Conservation (phyloP, 2,329 filamentous ascomycete species). For the Xylaria arbuscula region DNA sequence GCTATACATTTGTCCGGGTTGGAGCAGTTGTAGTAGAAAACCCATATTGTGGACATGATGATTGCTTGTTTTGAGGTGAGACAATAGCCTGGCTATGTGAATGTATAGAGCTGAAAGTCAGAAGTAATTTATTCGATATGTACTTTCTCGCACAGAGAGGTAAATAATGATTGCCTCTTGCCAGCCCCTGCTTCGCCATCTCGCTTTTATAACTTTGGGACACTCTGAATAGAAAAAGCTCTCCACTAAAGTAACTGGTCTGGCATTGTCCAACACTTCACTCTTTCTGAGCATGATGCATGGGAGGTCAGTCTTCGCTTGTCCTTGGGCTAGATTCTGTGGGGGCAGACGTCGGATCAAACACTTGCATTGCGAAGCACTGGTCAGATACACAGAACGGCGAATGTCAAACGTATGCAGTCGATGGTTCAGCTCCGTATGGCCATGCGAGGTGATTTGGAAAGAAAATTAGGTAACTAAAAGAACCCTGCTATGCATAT, state of each 20-base stretch:
- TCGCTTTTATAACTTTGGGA: constrained; percentile 11
- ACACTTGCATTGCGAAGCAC: constrained; percentile 5
- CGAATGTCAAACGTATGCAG: neutral
- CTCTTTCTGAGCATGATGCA: neutral
- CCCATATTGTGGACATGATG: constrained; percentile 13
- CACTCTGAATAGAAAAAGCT: neutral
- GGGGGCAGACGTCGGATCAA: neutral
- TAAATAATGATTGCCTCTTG: neutral
- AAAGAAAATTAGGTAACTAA: neutral
- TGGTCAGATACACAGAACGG: neutral
- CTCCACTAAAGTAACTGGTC: neutral
- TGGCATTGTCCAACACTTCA: neutral
- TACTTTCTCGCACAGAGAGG: neutral
- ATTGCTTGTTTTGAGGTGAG: constrained; percentile 3
- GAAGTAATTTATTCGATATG: neutral
- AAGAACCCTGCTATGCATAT: neutral
- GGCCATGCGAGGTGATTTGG: neutral
- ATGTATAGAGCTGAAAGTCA: neutral
- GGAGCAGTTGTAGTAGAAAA: constrained; percentile 20
- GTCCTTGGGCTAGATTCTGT: neutral
- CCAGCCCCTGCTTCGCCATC: neutral
- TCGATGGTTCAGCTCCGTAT: neutral
- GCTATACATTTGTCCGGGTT: constrained; percentile 10
- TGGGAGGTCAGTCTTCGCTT: neutral
- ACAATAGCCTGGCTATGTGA: neutral